Conservation (phyloP, 2,329 filamentous ascomycete genomes). For the Paraphoma chrysanthemicola region DNA sequence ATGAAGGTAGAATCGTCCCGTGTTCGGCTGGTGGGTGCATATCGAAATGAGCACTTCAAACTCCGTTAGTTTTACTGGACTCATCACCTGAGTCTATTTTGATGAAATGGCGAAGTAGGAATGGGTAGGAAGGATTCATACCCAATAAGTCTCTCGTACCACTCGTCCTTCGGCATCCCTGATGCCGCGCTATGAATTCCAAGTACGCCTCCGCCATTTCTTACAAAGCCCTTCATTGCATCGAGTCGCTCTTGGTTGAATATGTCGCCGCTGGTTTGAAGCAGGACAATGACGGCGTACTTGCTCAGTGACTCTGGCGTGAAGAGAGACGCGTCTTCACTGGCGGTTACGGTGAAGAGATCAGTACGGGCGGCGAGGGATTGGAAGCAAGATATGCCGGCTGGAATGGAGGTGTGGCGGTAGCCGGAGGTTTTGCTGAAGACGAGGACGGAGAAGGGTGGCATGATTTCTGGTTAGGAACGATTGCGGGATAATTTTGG, state of each 20-base stretch:
- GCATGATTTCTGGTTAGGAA: neutral
- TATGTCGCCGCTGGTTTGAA: slow-evolving; percentile 23
- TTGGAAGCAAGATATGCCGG: slow-evolving; percentile 20
- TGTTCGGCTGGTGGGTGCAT: slow-evolving; percentile 30
- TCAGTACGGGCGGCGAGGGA: slow-evolving; percentile 9
- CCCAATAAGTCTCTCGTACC: slow-evolving; percentile 29
- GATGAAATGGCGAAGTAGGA: neutral
- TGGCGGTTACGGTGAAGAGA: slow-evolving; percentile 18
- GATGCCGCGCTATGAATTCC: slow-evolving; percentile 36
- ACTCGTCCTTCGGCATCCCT: slow-evolving; percentile 26
- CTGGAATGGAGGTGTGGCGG: slow-evolving; percentile 35
- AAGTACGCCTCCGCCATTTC: slow-evolving; percentile 29
- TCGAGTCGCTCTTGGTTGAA: slow-evolving; percentile 15
- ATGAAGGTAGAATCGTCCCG: slow-evolving; percentile 23
- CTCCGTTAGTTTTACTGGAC: too few relatives aligned
- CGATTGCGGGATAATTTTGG: neutral
- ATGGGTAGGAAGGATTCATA: neutral
- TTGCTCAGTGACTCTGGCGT: slow-evolving; percentile 5
- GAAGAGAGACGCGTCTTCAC: slow-evolving; percentile 27
- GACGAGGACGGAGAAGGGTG: slow-evolving; percentile 23
- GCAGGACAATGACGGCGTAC: slow-evolving; percentile 21
- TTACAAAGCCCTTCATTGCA: slow-evolving; percentile 22
- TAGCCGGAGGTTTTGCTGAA: slow-evolving; percentile 38
- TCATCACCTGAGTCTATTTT: too few relatives aligned
- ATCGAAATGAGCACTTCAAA: slow-evolving; percentile 27